Conservation (phyloP, 768 basidiomycete species). For the Mycena maculata region DNA sequence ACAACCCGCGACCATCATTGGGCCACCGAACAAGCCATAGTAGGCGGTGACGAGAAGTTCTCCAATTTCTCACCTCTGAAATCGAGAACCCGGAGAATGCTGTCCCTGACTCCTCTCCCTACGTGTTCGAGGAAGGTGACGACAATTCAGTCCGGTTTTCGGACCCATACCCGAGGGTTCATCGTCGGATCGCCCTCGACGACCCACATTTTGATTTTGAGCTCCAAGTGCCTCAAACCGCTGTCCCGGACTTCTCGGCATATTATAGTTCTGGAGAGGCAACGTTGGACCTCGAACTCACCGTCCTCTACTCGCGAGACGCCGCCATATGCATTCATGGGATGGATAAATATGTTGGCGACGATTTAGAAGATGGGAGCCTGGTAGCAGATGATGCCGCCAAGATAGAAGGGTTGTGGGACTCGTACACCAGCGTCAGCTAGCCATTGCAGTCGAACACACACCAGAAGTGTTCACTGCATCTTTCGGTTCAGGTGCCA, state of each 20-base stretch:
- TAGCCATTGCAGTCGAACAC: too few relatives aligned
- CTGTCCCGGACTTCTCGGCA: constrained; percentile 9
- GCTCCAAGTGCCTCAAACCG: not conserved
- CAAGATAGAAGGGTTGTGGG: too few relatives aligned
- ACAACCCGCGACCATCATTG: not conserved
- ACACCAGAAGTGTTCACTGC: too few relatives aligned
- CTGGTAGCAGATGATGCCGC: too few relatives aligned
- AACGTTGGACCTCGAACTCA: not conserved
- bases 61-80: not conserved
- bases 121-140: not conserved
- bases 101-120: not conserved
- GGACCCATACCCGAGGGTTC: not conserved
- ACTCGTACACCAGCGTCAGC: too few relatives aligned
- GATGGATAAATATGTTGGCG: too few relatives aligned
- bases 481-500: too few relatives aligned
- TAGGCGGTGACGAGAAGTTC: not conserved
- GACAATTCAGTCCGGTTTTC: not conserved
- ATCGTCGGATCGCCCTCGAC: not conserved
- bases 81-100: too few relatives aligned
- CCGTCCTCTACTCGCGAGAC: constrained; percentile 1
- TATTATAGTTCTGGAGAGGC: constrained; percentile 6
- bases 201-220: constrained; percentile 15
- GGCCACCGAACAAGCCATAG: not conserved
- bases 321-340: constrained; percentile 4
- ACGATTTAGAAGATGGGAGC: too few relatives aligned